Percentiles rank a stretch among this genome's conserved stretches.
phyloP scores from a whole-genome alignment of 495 filamentous ascomycete genomes.

The Aspergillus cavernicola region DNA sequence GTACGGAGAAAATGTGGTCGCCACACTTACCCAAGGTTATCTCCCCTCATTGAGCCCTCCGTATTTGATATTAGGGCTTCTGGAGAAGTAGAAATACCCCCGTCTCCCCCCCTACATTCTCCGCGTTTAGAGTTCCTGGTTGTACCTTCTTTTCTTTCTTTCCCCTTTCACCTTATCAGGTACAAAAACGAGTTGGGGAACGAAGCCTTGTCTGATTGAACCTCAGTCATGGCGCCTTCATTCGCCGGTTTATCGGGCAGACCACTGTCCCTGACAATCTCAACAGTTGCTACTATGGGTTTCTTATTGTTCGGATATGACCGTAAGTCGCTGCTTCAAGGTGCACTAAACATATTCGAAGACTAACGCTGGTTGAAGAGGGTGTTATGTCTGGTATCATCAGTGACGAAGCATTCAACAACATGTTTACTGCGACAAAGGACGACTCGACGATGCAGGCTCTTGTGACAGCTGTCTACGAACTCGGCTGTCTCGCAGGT shows the following conservation, averaged over 20 bases:
- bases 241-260: constrained; percentile 60
- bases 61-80: background rate
- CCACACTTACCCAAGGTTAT: background rate
- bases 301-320: constrained; percentile 70
- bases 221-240: constrained; percentile 25
- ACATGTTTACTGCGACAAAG: constrained; percentile 63
- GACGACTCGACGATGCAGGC: constrained; percentile 71
- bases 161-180: background rate
- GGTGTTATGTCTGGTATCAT: constrained; percentile 83
- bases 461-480: constrained; percentile 78
- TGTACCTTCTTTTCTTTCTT: background rate
- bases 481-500: constrained; percentile 72
- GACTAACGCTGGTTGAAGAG: constrained; percentile 28
- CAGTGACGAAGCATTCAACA: constrained; percentile 64
- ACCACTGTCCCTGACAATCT: constrained; percentile 54
- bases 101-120: constrained; percentile 5
- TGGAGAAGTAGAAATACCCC: constrained; percentile 13
- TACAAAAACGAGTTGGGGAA: too few relatives aligned
- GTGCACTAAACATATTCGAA: background rate
- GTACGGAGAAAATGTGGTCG: background rate
- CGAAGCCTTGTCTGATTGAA: background rate
- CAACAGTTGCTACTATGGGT: constrained; percentile 60
- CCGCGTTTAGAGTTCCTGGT: constrained; percentile 3
- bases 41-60: background rate
- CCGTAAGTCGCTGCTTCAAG: constrained; percentile 23